A percentile compares a stretch with the other conserved stretches of the same genome.
phyloP scores from a whole-genome alignment of 1,139 yeast species.

The Geotrichum fermentans region DNA sequence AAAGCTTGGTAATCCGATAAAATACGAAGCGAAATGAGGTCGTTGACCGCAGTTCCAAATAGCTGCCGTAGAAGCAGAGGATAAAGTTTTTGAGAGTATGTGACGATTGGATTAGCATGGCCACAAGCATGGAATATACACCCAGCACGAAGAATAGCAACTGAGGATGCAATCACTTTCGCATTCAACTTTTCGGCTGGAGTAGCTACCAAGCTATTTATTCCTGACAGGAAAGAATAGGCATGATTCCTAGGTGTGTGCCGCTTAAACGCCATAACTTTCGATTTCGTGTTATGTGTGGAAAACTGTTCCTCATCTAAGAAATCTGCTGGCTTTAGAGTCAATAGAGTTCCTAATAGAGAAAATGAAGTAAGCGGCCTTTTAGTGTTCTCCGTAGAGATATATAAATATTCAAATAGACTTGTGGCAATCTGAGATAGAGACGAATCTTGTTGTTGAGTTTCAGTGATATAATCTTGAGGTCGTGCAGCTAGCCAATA shows the following conservation, averaged over 20 bases:
- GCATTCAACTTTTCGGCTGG: constrained; percentile 2
- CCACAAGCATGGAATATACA: constrained; percentile 5
- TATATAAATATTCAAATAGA: constrained; percentile 29
- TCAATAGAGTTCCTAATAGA: constrained; percentile 35
- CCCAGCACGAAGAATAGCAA: constrained; percentile 12
- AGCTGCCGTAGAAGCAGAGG: constrained; percentile 15
- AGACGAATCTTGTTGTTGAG: too few relatives aligned
- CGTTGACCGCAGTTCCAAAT: constrained; percentile 8
- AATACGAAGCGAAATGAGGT: constrained; percentile 8
- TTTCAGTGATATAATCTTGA: constrained; percentile 44
- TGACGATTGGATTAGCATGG: constrained; percentile 14
- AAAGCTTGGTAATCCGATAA: constrained; percentile 12
- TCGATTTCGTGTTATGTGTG: constrained; percentile 17
- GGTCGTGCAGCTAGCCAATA: constrained; percentile 60
- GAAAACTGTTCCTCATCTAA: constrained; percentile 15
- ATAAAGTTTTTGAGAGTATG: constrained; percentile 18
- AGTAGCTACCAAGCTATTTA: constrained; percentile 12
- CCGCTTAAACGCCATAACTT: constrained; percentile 16
- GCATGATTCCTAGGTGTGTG: constrained; percentile 4
- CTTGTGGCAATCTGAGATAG: constrained; percentile 23
- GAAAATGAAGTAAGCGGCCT: constrained; percentile 27
- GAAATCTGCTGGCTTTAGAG: constrained; percentile 33
- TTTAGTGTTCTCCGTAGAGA: constrained; percentile 24
- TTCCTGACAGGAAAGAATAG: constrained; percentile 15
- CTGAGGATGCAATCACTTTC: constrained; percentile 8